Conservation (phyloP, 2,329 filamentous ascomycete genomes). For the Pochonia chlamydosporia region DNA sequence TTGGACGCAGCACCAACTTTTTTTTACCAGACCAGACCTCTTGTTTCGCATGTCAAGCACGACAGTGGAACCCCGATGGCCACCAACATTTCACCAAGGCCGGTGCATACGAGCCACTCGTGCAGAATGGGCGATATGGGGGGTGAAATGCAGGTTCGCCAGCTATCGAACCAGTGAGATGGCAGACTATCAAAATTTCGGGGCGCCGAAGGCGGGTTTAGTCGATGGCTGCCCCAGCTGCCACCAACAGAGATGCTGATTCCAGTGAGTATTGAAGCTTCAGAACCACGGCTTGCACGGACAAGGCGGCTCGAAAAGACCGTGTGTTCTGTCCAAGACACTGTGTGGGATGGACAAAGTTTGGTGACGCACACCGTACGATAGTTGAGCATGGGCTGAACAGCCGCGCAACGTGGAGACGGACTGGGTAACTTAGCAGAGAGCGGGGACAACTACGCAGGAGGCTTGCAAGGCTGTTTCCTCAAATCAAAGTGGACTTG, state of each 20-base stretch:
- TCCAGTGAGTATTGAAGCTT: too few relatives aligned
- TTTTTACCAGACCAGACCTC: not conserved
- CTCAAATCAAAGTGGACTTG: too few relatives aligned
- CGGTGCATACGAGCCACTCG: not conserved
- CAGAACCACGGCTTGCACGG: too few relatives aligned
- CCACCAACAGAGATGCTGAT: not conserved
- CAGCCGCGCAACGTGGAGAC: not conserved
- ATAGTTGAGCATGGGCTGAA: not conserved
- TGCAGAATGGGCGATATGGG: not conserved
- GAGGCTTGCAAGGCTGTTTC: not conserved
- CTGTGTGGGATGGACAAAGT: not conserved
- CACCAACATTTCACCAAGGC: not conserved
- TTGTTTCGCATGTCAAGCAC: not conserved
- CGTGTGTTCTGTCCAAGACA: not conserved
- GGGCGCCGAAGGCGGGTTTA: too few relatives aligned
- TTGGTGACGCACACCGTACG: slow-evolving; percentile 1
- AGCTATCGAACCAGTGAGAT: slow-evolving; percentile 1
- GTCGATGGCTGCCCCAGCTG: too few relatives aligned
- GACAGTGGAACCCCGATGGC: not conserved
- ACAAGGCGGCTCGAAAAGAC: not conserved
- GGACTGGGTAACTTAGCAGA: not conserved
- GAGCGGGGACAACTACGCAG: not conserved
- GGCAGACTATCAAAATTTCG: not conserved
- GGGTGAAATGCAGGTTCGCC: not conserved
- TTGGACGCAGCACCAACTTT: not conserved